Evolutionary conservation across 768 basidiomycete genomes (phyloP).

Genomic region (Lactarius tabidus): DNA sequence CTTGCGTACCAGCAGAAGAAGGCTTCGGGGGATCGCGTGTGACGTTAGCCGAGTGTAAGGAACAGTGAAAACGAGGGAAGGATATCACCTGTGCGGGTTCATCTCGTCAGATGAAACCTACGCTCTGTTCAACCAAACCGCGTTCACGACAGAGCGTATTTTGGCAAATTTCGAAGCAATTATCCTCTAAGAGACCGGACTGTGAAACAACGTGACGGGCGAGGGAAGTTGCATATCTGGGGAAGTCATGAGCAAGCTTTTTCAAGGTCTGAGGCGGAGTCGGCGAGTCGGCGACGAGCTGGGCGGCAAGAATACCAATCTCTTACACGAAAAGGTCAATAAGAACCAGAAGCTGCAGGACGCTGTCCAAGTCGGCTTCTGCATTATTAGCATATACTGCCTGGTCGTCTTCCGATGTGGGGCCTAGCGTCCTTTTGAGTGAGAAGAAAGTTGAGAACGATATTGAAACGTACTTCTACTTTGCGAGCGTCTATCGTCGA

Average conservation of each 20-base stretch:
- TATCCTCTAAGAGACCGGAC: too few relatives aligned
- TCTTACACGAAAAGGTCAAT: too few relatives aligned
- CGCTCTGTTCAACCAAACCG: constrained; percentile 89
- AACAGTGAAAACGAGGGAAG: neutral
- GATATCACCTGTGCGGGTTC: constrained; percentile 55
- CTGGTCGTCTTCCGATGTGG: constrained; percentile 12
- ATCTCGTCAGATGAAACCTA: constrained; percentile 57
- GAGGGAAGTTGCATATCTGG: constrained; percentile 75
- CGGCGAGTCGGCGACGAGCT: constrained; percentile 63
- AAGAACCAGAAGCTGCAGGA: too few relatives aligned
- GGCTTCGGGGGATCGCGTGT: constrained; percentile 34
- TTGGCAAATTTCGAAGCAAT: too few relatives aligned
- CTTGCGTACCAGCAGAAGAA: constrained; percentile 66
- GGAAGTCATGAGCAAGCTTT: constrained; percentile 82
- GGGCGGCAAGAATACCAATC: constrained; percentile 69
- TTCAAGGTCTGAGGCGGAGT: constrained; percentile 53
- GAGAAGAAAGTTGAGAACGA: neutral
- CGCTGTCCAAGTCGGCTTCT: too few relatives aligned
- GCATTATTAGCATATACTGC: too few relatives aligned
- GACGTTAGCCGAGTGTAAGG: neutral
- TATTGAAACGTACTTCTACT: too few relatives aligned
- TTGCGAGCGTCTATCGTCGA: constrained; percentile 72
- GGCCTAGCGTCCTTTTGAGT: neutral
- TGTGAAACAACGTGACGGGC: constrained; percentile 62
- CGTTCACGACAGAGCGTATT: too few relatives aligned